phyloP scores from a whole-genome alignment of 805 yeast genomes.

The Starmerella floris region DNA sequence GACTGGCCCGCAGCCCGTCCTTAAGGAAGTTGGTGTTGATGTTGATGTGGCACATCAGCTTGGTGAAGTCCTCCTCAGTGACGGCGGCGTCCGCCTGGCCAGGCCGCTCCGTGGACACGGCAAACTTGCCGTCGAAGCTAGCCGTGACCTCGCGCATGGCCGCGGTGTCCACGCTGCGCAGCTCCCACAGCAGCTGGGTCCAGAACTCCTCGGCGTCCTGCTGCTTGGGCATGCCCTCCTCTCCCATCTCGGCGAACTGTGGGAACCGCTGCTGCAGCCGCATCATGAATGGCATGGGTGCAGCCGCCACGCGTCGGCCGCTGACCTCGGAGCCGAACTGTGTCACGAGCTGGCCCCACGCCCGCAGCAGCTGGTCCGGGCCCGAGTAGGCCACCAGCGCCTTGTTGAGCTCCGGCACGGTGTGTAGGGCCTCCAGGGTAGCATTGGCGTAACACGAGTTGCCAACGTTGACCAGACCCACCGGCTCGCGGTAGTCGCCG shows the following conservation, averaged over 20 bases:
- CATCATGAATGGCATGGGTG: slow-evolving; percentile 54
- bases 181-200: slow-evolving; percentile 53
- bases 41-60: slow-evolving; percentile 80
- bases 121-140: slow-evolving; percentile 49
- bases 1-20: slow-evolving; percentile 65
- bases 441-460: slow-evolving; percentile 70
- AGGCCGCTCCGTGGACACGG: slow-evolving; percentile 37
- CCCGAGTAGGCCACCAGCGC: slow-evolving; percentile 33
- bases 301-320: slow-evolving; percentile 32
- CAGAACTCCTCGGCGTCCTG: slow-evolving; percentile 98
- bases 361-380: slow-evolving; percentile 25
- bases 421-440: slow-evolving; percentile 44
- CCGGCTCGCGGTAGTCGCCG: slow-evolving; percentile 36
- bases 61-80: slow-evolving; percentile 41
- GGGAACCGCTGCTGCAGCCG: slow-evolving; percentile 52
- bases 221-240: slow-evolving; percentile 66
- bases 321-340: slow-evolving; percentile 23
- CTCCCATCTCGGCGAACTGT: slow-evolving; percentile 68
- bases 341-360: slow-evolving; percentile 25
- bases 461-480: slow-evolving; percentile 58
- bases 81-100: not conserved
- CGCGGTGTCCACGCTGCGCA: slow-evolving; percentile 25
- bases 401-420: slow-evolving; percentile 37
- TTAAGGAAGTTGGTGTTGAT: slow-evolving; percentile 74
- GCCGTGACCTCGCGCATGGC: slow-evolving; percentile 30